Evolutionary conservation across 1,284 basidiomycete genomes (phyloP).

Genomic region (Rhodotorula sp.): DNA sequence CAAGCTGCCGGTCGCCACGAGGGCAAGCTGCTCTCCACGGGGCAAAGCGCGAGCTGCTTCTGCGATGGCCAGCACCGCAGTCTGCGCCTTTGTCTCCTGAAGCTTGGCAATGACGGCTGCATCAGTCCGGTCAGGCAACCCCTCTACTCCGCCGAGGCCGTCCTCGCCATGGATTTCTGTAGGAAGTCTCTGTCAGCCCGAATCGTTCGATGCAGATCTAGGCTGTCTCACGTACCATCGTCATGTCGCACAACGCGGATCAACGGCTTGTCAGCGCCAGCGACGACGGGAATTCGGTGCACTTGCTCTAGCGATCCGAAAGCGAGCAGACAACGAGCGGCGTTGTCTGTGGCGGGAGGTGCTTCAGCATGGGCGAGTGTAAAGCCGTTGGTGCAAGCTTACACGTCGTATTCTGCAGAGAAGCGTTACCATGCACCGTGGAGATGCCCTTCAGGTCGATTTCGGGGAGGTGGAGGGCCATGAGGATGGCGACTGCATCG

Average conservation of each 20-base stretch:
- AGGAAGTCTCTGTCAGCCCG: too few species aligned
- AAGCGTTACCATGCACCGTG: conserved; percentile 77
- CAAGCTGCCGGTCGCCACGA: conserved; percentile 75
- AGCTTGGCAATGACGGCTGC: conserved; percentile 36
- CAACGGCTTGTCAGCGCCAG: conserved; percentile 68
- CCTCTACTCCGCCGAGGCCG: conserved; percentile 76
- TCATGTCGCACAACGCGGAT: conserved; percentile 49
- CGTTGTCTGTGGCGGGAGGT: conserved; percentile 41
- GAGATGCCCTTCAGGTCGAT: conserved; percentile 74
- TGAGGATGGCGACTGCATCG: conserved; percentile 74
- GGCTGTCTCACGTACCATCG: conserved; percentile 4
- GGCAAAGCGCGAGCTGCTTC: conserved; percentile 51
- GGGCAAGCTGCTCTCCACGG: conserved; percentile 57
- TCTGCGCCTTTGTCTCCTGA: conserved; percentile 34
- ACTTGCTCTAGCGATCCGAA: conserved; percentile 55
- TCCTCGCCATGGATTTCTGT: conserved; percentile 73
- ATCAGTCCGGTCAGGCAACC: conserved; percentile 54
- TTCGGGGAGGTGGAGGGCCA: conserved; percentile 66
- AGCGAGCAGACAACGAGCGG: conserved; percentile 21
- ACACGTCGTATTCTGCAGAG: conserved; percentile 61
- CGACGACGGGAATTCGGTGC: conserved; percentile 60
- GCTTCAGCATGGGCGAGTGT: background rate
- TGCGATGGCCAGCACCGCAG: conserved; percentile 67
- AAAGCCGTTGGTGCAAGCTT: background rate
- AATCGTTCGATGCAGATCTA: conserved; percentile 47